Conservation (phyloP, 192 early-diverging fungal genomes). For the Gigaspora rosea region DNA sequence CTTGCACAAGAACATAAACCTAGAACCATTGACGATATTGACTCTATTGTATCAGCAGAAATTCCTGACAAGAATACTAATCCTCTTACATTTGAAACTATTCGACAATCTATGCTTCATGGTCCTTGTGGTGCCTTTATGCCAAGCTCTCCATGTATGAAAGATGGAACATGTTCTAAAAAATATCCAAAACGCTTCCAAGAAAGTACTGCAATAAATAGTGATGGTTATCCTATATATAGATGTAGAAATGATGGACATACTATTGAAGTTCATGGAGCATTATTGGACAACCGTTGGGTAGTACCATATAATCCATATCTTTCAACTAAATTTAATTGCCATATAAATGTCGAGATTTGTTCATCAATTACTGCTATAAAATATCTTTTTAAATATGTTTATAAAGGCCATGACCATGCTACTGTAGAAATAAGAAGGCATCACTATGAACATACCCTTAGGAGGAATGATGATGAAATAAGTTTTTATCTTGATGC, state of each 20-base stretch:
- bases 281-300: conserved; percentile 36
- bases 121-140: conserved; percentile 33
- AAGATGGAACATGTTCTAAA: conserved; percentile 39
- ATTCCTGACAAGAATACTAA: conserved; percentile 33
- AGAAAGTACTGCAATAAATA: conserved; percentile 16
- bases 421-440: too few species aligned
- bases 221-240: conserved; percentile 39
- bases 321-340: conserved; percentile 40
- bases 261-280: too few species aligned
- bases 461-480: too few species aligned
- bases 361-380: too few species aligned
- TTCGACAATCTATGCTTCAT: conserved; percentile 35
- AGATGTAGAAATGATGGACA: background rate
- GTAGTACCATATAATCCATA: conserved; percentile 32
- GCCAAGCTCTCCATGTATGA: conserved; percentile 37
- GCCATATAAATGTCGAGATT: conserved; percentile 42
- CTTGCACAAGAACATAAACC: conserved; percentile 24
- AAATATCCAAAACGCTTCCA: conserved; percentile 29
- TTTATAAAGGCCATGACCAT: too few species aligned
- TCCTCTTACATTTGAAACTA: conserved; percentile 22
- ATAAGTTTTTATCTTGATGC: too few species aligned
- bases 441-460: too few species aligned
- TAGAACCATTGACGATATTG: conserved; percentile 28
- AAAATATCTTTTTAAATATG: too few species aligned
- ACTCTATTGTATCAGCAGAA: conserved; percentile 36